Conservation (phyloP, 2,329 filamentous ascomycete genomes). For the Cladophialophora yegresii region DNA sequence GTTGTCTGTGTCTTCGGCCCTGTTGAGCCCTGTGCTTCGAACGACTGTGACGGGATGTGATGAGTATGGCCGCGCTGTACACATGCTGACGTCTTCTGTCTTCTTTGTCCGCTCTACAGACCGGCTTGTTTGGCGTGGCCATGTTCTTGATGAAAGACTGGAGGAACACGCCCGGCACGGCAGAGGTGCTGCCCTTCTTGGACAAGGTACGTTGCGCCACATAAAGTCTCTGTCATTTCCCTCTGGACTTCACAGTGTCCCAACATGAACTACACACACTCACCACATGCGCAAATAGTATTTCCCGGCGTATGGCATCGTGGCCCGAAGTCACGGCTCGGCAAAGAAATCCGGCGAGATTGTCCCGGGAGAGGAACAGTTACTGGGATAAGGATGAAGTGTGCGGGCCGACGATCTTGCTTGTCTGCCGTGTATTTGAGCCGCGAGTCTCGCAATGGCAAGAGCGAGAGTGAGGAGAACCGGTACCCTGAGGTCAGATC, state of each 20-base stretch:
- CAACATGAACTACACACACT: background rate
- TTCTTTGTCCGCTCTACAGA: slow-evolving; percentile 15
- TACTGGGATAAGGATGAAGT: slow-evolving; percentile 4
- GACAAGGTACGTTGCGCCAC: slow-evolving; percentile 50
- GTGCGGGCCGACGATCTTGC: background rate
- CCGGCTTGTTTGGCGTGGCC: slow-evolving; percentile 61
- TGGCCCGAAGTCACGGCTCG: slow-evolving; percentile 63
- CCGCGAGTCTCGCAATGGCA: background rate
- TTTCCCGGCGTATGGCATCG: slow-evolving; percentile 64
- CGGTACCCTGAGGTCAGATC: too few relatives aligned
- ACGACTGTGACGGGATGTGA: background rate
- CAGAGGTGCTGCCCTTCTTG: slow-evolving; percentile 63
- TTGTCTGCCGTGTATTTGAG: background rate
- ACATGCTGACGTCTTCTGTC: background rate
- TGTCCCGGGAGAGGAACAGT: slow-evolving; percentile 54
- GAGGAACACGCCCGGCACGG: slow-evolving; percentile 58
- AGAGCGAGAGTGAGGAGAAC: background rate
- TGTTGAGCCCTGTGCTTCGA: too few relatives aligned
- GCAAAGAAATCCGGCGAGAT: slow-evolving; percentile 63
- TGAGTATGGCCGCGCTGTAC: background rate
- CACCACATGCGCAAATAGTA: slow-evolving; percentile 43
- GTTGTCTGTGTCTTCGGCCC: background rate
- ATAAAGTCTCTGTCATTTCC: too few relatives aligned
- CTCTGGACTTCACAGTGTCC: too few relatives aligned
- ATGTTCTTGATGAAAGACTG: slow-evolving; percentile 72